phyloP scores from a whole-genome alignment of 2,329 filamentous ascomycete genomes.

The Akanthomyces muscarius region DNA sequence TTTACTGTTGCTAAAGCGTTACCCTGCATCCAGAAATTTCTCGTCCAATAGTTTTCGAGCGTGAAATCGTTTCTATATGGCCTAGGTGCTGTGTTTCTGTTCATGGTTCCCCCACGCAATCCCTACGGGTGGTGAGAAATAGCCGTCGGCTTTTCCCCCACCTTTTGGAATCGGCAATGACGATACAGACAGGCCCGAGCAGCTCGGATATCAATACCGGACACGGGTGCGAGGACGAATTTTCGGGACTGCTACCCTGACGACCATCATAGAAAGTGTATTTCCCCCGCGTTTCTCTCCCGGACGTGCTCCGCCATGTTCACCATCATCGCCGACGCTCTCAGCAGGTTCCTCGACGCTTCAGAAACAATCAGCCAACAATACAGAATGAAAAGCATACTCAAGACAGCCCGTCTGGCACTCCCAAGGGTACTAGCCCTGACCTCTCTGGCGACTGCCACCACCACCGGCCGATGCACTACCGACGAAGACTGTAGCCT shows the following conservation, averaged over 20 bases:
- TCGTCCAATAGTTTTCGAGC: too few species aligned
- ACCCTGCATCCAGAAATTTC: too few species aligned
- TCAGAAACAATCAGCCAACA: not conserved
- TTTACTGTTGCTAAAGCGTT: too few species aligned
- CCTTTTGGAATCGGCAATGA: not conserved
- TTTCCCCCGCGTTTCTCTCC: not conserved
- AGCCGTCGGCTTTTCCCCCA: not conserved
- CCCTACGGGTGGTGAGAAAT: not conserved
- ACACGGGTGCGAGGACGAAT: not conserved
- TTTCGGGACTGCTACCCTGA: not conserved
- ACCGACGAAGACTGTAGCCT: slow-evolving; percentile 30
- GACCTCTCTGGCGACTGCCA: not conserved
- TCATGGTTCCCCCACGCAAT: not conserved
- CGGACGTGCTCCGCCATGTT: not conserved
- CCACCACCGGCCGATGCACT: slow-evolving; percentile 17
- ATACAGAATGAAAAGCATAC: slow-evolving; percentile 6
- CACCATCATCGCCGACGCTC: not conserved
- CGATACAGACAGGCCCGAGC: not conserved
- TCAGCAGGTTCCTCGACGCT: not conserved
- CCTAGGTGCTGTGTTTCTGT: too few species aligned
- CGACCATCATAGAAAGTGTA: not conserved
- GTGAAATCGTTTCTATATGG: too few species aligned
- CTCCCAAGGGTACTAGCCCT: slow-evolving; percentile 3
- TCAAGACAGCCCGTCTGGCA: not conserved
- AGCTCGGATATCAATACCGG: not conserved